These are phyloP conservation scores for Hippophae gyantsensis DNA, from an alignment of 306 rosid species.

Conservation along the genomic window DNA sequence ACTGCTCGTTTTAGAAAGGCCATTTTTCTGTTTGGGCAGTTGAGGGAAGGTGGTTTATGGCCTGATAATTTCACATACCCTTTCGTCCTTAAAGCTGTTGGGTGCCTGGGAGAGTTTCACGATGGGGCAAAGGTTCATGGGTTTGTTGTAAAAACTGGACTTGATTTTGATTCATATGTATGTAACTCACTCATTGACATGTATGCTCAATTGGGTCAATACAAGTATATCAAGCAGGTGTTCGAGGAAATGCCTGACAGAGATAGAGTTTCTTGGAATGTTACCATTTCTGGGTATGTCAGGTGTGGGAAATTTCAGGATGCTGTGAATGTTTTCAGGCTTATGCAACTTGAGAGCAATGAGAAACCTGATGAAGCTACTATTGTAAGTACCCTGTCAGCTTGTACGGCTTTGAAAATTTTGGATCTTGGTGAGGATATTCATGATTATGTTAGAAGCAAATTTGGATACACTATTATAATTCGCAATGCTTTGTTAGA, in stretches of 20 bases:
- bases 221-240: constrained; percentile 18
- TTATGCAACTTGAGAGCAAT: constrained; percentile 37
- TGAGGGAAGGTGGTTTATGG: constrained; percentile 37
- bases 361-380: constrained; percentile 52
- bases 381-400: constrained; percentile 53
- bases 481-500: constrained; percentile 47
- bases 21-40: constrained; percentile 30
- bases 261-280: constrained; percentile 62
- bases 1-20: constrained; percentile 27
- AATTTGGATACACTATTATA: constrained; percentile 32
- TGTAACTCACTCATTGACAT: constrained; percentile 64
- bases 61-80: constrained; percentile 76
- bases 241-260: constrained; percentile 50
- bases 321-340: constrained; percentile 31
- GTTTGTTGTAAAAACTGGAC: constrained; percentile 41
- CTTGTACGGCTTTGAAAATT: constrained; percentile 42
- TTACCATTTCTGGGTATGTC: constrained; percentile 47
- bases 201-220: constrained; percentile 43
- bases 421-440: constrained; percentile 55
- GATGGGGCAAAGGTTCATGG: constrained; percentile 58
- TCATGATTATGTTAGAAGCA: constrained; percentile 36
- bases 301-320: constrained; percentile 43
- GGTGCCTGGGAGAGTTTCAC: constrained; percentile 30
- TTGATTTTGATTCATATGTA: constrained; percentile 50
- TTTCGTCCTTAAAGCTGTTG: constrained; percentile 54